These are phyloP conservation scores for Candida sanyaensis DNA, from an alignment of 1,139 yeast species.

Conservation along the genomic window DNA sequence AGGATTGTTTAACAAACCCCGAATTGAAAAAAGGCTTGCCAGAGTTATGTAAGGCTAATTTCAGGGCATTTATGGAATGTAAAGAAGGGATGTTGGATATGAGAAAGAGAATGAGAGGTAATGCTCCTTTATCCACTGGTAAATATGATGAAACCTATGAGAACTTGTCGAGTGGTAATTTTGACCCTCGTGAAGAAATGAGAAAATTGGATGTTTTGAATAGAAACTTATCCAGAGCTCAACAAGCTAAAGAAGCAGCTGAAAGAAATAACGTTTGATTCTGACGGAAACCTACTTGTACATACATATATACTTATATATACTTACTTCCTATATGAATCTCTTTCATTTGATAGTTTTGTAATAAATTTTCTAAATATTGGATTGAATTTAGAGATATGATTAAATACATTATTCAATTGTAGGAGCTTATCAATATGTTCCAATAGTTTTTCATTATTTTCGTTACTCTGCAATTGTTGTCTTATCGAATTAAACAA, in stretches of 20 bases:
- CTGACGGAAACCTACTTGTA: background rate
- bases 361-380: constrained; percentile 40
- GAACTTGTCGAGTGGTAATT: constrained; percentile 75
- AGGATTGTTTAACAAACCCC: constrained; percentile 82
- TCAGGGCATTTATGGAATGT: constrained; percentile 86
- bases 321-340: constrained; percentile 4
- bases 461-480: constrained; percentile 10
- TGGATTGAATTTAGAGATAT: constrained; percentile 48
- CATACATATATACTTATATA: background rate
- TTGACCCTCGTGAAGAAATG: constrained; percentile 80
- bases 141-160: constrained; percentile 86
- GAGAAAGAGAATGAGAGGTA: constrained; percentile 91
- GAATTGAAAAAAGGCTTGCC: constrained; percentile 77
- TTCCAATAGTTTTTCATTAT: constrained; percentile 28
- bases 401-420: constrained; percentile 53
- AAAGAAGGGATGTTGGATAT: constrained; percentile 82
- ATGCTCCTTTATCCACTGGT: constrained; percentile 92
- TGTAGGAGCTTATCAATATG: constrained; percentile 46
- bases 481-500: constrained; percentile 35
- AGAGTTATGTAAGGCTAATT: constrained; percentile 82
- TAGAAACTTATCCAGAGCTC: constrained; percentile 39
- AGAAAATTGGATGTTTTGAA: constrained; percentile 61
- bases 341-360: constrained; percentile 11
- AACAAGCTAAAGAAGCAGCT: constrained; percentile 23
- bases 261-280: constrained; percentile 10